A percentile compares a stretch with the other conserved stretches of the same genome.
phyloP scores from a whole-genome alignment of 768 basidiomycete genomes.

The Lepiota venenata region DNA sequence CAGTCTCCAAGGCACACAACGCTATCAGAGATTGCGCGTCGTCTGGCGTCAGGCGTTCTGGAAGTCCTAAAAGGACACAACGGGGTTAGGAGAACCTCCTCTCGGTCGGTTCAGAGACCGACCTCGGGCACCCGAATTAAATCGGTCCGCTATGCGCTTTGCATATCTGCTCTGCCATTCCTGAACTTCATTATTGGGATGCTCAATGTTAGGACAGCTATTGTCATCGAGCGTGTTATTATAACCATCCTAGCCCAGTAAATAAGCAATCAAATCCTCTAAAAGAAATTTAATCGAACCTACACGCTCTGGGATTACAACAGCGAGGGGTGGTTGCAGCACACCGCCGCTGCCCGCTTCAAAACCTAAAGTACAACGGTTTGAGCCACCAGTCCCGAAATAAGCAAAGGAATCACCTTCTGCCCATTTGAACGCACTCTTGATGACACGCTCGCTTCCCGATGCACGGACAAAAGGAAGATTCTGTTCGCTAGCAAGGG shows the following conservation, averaged over 20 bases:
- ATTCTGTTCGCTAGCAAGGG: constrained; percentile 38
- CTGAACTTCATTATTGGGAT: constrained; percentile 37
- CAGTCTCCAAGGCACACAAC: constrained; percentile 80
- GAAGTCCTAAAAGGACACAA: background rate
- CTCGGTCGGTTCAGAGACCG: background rate
- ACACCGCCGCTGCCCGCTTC: constrained; percentile 42
- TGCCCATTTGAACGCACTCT: constrained; percentile 70
- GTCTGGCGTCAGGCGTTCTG: constrained; percentile 45
- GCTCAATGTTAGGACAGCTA: constrained; percentile 59
- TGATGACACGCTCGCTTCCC: constrained; percentile 54
- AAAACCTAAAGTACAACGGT: constrained; percentile 45
- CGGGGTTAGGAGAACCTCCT: background rate
- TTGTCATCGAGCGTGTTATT: constrained; percentile 69
- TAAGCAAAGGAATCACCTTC: constrained; percentile 36
- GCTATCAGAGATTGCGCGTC: constrained; percentile 64
- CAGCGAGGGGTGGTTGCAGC: constrained; percentile 46
- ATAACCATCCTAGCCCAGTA: background rate
- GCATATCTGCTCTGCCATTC: constrained; percentile 59
- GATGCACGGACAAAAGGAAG: constrained; percentile 50
- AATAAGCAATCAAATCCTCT: background rate
- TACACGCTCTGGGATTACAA: constrained; percentile 58
- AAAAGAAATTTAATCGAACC: constrained; percentile 13
- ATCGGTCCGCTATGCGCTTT: constrained; percentile 48
- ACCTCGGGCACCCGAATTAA: constrained; percentile 62
- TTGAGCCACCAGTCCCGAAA: background rate